These are phyloP conservation scores for Artemisia tridentata DNA, from an alignment of 129 eudicot genomes.

Conservation along the genomic window DNA sequence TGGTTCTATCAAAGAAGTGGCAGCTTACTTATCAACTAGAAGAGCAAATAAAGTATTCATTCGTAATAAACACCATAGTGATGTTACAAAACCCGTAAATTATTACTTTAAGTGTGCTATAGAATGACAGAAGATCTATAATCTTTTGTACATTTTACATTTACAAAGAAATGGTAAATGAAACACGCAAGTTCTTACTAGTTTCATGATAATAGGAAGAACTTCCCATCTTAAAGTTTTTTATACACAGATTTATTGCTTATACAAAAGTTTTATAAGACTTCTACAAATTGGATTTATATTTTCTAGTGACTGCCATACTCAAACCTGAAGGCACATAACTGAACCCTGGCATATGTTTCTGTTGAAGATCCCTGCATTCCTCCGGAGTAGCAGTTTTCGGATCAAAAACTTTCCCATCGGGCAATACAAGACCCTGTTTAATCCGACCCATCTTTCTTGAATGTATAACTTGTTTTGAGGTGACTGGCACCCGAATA, in stretches of 20 bases:
- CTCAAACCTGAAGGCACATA: slow-evolving; percentile 32
- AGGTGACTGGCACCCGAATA: slow-evolving; percentile 47
- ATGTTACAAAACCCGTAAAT: too few relatives aligned
- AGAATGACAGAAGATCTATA: too few relatives aligned
- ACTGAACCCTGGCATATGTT: slow-evolving; percentile 55
- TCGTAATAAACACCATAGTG: too few relatives aligned
- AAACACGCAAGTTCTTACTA: too few relatives aligned
- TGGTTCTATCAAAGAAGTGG: too few relatives aligned
- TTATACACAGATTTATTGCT: background rate
- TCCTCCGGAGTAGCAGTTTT: slow-evolving; percentile 40
- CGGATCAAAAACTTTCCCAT: slow-evolving; percentile 51
- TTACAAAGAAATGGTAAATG: too few relatives aligned
- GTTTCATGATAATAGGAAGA: too few relatives aligned
- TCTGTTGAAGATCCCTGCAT: slow-evolving; percentile 57
- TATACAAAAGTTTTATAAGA: slow-evolving; percentile 10
- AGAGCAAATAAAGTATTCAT: too few relatives aligned
- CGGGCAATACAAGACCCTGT: slow-evolving; percentile 52
- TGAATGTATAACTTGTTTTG: slow-evolving; percentile 70
- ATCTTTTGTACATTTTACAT: too few relatives aligned
- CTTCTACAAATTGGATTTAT: slow-evolving; percentile 18
- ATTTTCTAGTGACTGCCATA: slow-evolving; percentile 6
- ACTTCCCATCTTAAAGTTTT: background rate
- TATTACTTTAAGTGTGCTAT: too few relatives aligned
- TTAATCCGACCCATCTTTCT: slow-evolving; percentile 64
- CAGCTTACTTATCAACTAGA: too few relatives aligned